Base-by-base conservation (phyloP, 192 early-diverging fungal genomes). In the Mortierella antarctica region DNA sequence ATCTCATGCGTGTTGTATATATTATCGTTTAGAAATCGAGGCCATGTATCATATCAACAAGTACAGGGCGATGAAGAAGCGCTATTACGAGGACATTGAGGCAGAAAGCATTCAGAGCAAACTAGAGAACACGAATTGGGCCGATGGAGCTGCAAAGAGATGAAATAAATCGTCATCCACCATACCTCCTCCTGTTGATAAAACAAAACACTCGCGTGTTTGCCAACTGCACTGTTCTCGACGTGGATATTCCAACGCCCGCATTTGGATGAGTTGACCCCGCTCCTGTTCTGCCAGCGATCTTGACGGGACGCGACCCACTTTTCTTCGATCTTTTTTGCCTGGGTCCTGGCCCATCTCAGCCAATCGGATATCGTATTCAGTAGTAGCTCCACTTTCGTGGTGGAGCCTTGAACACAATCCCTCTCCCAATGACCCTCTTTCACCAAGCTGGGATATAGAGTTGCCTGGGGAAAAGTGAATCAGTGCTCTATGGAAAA, bases 31-130 rank as follows among this genome's bases (percentile, higher is more conserved):
- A 80, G 77, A 80, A 44, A 80, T 80, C 48, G 77, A 80, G 65
- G 77, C 77, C 0, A 80, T 80, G 77, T 80, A 80, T 42, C 77
- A 80, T 72, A 80, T 80, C 47, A 80, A 80, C 70, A 80, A 80
- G 54, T 80, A 80, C 20, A 60, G 77, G 44, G 77, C 77, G 4
- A 80, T 80, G 77, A 80, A 80, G 48, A 80, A 80, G 60, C 57
- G 77, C 4, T 80, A 80, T 21, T 80, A 80, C 44, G 70, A 76
- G 39, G 61, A 80, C 2, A 20, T 21, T 1, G 20, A 56, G 15
- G 70, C n/a, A 7, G 77, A 80, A 13, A 51, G 46, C 42, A 60
- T 80, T 13, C 77, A 80, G 21, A 48, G 48, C 13, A 71, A 80
- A 63, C 51, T 80, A 6, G 77, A 80, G 49, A 72, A 54, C 21